Evolutionary conservation across 768 basidiomycete species (phyloP).

Genomic region (Suillus tomentosus): DNA sequence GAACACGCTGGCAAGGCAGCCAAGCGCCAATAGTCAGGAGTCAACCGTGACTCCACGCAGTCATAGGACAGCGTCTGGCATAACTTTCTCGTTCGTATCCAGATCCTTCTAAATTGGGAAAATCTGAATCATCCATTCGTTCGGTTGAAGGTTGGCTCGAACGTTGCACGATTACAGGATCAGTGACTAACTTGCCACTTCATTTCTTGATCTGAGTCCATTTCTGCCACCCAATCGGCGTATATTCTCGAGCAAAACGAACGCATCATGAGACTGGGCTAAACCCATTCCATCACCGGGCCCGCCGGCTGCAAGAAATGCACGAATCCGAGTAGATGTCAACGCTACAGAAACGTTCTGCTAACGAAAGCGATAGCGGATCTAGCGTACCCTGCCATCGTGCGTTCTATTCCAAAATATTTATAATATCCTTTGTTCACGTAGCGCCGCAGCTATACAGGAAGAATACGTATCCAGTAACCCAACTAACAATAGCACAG

Average conservation of each 20-base stretch:
- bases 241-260: background rate
- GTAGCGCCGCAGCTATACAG: constrained; percentile 2
- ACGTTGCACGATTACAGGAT: background rate
- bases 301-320: background rate
- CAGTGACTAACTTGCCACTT: background rate
- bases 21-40: background rate
- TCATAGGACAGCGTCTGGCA: constrained; percentile 4
- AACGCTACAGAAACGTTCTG: background rate
- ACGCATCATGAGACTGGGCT: background rate
- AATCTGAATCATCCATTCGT: background rate
- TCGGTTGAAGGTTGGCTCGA: background rate
- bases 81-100: background rate
- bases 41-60: background rate
- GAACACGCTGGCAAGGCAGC: constrained; percentile 6
- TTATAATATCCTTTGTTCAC: background rate
- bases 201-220: background rate
- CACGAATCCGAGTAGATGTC: background rate
- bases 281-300: background rate
- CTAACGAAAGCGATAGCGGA: background rate
- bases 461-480: background rate
- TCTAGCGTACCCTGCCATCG: background rate
- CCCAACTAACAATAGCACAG: background rate
- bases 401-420: background rate
- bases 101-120: constrained; percentile 1
- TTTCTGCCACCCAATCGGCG: background rate